phyloP scores from a whole-genome alignment of 495 filamentous ascomycete species.

The Podospora anserina region DNA sequence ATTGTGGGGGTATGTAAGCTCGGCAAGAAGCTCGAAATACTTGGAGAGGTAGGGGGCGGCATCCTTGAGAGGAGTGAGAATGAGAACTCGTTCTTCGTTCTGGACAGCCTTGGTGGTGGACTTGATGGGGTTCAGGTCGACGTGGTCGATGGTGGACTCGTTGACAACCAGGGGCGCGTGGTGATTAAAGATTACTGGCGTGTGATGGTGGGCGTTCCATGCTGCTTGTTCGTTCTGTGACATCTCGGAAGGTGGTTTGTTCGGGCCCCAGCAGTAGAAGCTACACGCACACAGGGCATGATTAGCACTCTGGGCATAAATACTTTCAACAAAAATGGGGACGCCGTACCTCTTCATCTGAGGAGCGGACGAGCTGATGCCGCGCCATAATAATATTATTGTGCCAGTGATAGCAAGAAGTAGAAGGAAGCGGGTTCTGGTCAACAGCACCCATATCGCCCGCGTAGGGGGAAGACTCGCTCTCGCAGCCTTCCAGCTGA shows the following conservation, averaged over 20 bases:
- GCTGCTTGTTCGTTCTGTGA: conserved; percentile 79
- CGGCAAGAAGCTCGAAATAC: conserved; percentile 89
- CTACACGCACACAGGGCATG: conserved; percentile 43
- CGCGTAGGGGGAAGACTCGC: conserved; percentile 77
- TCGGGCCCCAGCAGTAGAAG: conserved; percentile 95
- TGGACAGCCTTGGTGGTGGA: conserved; percentile 72
- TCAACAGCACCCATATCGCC: conserved; percentile 72
- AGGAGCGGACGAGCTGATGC: conserved; percentile 72
- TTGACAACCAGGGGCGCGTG: conserved; percentile 85
- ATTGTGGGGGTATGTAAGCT: conserved; percentile 90
- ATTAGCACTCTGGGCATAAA: conserved; percentile 11
- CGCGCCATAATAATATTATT: conserved; percentile 85
- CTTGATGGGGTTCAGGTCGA: conserved; percentile 82
- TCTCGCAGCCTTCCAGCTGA: conserved; percentile 89
- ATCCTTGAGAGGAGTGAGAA: conserved; percentile 91
- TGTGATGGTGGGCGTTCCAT: conserved; percentile 85
- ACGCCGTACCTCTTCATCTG: conserved; percentile 84
- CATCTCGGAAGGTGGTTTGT: conserved; percentile 93
- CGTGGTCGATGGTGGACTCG: conserved; percentile 66
- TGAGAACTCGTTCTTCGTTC: conserved; percentile 87
- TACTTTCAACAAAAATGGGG: neutral
- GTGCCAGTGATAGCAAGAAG: conserved; percentile 68
- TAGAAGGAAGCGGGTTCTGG: conserved; percentile 75
- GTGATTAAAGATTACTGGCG: conserved; percentile 93
- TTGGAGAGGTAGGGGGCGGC: conserved; percentile 74